Base-by-base conservation (phyloP, 257 asterid genomes). In the Ehretia macrophylla region DNA sequence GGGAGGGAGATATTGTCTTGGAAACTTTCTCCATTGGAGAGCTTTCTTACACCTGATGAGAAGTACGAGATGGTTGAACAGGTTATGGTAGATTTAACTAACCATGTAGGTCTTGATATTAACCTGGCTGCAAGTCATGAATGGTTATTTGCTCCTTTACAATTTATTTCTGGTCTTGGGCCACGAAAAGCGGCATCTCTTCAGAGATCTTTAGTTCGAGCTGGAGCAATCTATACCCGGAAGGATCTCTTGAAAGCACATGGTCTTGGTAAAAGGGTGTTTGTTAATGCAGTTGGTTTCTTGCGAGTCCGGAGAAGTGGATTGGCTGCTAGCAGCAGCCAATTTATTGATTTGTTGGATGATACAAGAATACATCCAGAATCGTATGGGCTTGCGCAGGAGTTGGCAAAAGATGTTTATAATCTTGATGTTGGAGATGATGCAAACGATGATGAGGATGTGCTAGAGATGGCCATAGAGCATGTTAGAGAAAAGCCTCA, bases 351-450 rank as follows among this genome's bases (percentile, higher is more conserved):
- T 71, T 73, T 88, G 68, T 71, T 92, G 70, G 99, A 92, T 66
- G 96, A 92, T 77, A 92, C 99, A 47, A 82, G 99, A 77, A 88
- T 92, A 67, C 95, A 92, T 57, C 99, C 99, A 3, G 97, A 88
- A 70, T 92, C 96, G 9, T 92, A 92, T 72, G 72, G 75, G 64
- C 95, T 88, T 59, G 97, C 97, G 12, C 88, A 85, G 64, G 95
- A 86, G 59, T 73, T 92, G 63, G 99, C 99, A 57, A 92, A 92
- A 82, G 95, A 88, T 84, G 84, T 88, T 59, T 92, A 82, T 68
- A 84, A 68, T 27, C 86, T 74, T 75, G 90, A 86, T 72, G 86
- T 75, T 12, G 83, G 83, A 55, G 94, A 84, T 59, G 95, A 85
- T 52, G 81, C 71, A 62, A 81, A 79, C 64, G 97, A 92, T 47